These are phyloP conservation scores for Alternaria arbusti DNA, from an alignment of 2,329 filamentous ascomycete species.

Conservation along the genomic window DNA sequence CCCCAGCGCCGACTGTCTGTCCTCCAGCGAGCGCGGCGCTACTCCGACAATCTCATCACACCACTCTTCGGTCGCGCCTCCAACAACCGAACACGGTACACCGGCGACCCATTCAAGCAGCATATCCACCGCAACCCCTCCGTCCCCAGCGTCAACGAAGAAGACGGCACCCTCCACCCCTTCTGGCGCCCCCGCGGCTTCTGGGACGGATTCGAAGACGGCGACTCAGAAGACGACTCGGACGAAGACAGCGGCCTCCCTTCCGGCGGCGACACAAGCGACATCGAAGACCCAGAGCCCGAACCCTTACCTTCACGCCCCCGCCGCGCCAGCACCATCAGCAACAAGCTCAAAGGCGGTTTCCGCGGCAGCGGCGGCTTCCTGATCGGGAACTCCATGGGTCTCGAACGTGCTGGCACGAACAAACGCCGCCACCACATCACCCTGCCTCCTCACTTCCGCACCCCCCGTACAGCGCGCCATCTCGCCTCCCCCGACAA, in stretches of 20 bases:
- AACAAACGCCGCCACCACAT: constrained; percentile 40
- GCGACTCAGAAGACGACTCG: constrained; percentile 45
- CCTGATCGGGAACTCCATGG: constrained; percentile 62
- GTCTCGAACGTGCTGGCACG: constrained; percentile 56
- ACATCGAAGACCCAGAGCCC: constrained; percentile 39
- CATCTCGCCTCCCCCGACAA: constrained; percentile 24
- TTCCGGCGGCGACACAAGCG: constrained; percentile 55
- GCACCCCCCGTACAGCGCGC: constrained; percentile 15
- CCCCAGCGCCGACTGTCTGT: constrained; percentile 50
- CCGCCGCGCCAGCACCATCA: constrained; percentile 29
- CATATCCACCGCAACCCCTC: constrained; percentile 25
- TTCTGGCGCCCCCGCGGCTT: constrained; percentile 70
- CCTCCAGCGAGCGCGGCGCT: constrained; percentile 53
- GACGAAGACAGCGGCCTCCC: constrained; percentile 47
- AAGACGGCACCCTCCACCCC: constrained; percentile 61
- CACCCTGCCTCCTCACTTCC: constrained; percentile 29
- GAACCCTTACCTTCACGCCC: constrained; percentile 19
- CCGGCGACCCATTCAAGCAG: constrained; percentile 25
- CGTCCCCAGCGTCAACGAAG: constrained; percentile 39
- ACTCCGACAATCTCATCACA: constrained; percentile 54
- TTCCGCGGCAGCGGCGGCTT: constrained; percentile 54
- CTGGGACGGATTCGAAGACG: constrained; percentile 63
- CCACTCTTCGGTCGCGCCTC: constrained; percentile 47
- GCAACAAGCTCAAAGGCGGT: constrained; percentile 43
- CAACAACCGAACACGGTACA: constrained; percentile 32